These are phyloP conservation scores for Esteya vermicola DNA, from an alignment of 2,329 filamentous ascomycete genomes.

Conservation along the genomic window DNA sequence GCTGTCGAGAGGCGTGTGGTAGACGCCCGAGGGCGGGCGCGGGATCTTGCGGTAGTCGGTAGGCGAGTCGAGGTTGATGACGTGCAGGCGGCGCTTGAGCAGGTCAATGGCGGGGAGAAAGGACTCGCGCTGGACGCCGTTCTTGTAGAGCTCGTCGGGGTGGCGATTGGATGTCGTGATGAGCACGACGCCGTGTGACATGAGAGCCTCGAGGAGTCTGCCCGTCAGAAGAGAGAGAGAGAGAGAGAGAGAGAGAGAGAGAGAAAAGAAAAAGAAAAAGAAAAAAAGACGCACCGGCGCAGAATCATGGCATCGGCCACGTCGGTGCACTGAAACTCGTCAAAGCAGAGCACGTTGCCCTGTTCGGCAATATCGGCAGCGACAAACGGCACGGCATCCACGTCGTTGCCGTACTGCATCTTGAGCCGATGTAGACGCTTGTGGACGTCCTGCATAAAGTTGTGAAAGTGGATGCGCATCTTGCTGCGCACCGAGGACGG, in stretches of 20 bases:
- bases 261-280: not conserved
- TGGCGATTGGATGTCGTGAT: conserved; percentile 96
- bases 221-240: not conserved
- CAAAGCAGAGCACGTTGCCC: conserved; percentile 83
- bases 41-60: conserved; percentile 98
- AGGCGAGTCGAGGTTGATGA: conserved; percentile 87
- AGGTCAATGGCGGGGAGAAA: conserved; percentile 94
- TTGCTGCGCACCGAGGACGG: conserved; percentile 67
- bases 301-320: conserved; percentile 98
- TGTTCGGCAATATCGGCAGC: conserved; percentile 85
- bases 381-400: conserved; percentile 83
- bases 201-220: conserved; percentile 72
- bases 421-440: conserved; percentile 82
- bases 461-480: conserved; percentile 94
- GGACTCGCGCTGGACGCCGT: conserved; percentile 88
- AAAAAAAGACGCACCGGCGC: conserved; percentile 38
- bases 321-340: conserved; percentile 98
- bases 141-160: conserved; percentile 92
- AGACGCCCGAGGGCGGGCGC: conserved; percentile 81
- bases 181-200: conserved; percentile 93
- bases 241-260: not conserved
- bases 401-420: conserved; percentile 73
- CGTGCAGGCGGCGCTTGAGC: conserved; percentile 67
- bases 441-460: conserved; percentile 98
- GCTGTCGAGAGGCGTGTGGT: conserved; percentile 73